phyloP scores from a whole-genome alignment of 2,329 filamentous ascomycete genomes.

The Coleophoma crateriformis region DNA sequence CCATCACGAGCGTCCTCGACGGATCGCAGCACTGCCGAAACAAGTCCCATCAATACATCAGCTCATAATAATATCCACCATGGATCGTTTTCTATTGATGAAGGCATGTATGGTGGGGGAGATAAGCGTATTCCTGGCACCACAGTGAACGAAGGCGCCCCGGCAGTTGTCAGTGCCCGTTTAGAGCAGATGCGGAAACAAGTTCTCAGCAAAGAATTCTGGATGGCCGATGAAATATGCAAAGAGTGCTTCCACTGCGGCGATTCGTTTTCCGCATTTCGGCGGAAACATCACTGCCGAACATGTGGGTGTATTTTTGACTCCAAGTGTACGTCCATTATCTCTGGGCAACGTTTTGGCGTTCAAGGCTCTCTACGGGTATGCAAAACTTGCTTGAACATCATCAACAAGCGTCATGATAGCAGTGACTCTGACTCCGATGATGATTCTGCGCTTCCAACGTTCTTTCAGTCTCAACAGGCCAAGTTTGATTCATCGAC shows the following conservation, averaged over 20 bases:
- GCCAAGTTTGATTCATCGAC: constrained; percentile 32
- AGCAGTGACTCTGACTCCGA: constrained; percentile 82
- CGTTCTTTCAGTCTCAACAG: constrained; percentile 52
- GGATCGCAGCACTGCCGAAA: constrained; percentile 50
- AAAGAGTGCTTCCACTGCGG: constrained; percentile 96
- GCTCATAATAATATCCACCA: constrained; percentile 54
- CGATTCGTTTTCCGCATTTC: constrained; percentile 85
- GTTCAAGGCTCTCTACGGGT: constrained; percentile 80
- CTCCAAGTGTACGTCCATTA: constrained; percentile 89
- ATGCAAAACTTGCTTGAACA: constrained; percentile 86
- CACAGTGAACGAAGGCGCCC: constrained; percentile 48
- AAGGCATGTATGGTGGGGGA: constrained; percentile 29
- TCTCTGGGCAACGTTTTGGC: constrained; percentile 81
- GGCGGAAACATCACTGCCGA: constrained; percentile 93
- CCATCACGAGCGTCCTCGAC: constrained; percentile 53
- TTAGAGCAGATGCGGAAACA: constrained; percentile 75
- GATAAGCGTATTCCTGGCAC: constrained; percentile 50
- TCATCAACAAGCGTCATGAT: constrained; percentile 87
- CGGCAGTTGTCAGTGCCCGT: constrained; percentile 53
- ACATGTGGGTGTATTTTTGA: constrained; percentile 98
- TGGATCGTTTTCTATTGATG: constrained; percentile 46
- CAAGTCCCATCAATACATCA: constrained; percentile 51
- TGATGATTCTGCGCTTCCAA: constrained; percentile 64
- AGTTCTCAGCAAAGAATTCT: constrained; percentile 90
- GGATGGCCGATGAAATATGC: constrained; percentile 98